phyloP scores from a whole-genome alignment of 441 rosid genomes.

The Eruca vesicaria region DNA sequence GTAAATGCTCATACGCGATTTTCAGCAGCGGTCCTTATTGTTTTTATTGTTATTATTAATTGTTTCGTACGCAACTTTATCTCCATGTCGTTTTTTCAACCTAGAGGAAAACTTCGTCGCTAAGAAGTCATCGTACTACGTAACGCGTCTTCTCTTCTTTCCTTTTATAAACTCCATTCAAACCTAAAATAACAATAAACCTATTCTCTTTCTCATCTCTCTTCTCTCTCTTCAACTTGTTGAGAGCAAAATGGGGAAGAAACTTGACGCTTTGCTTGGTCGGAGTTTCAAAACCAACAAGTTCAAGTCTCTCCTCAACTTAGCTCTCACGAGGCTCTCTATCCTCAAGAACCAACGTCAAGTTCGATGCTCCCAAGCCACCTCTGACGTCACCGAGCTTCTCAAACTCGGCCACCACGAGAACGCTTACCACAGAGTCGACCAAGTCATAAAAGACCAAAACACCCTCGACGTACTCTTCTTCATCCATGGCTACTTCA shows the following conservation, averaged over 20 bases:
- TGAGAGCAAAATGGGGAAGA: conserved; percentile 61
- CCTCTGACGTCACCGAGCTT: conserved; percentile 77
- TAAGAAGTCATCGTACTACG: conserved; percentile 29
- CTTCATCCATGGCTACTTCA: conserved; percentile 65
- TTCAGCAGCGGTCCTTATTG: conserved; percentile 14
- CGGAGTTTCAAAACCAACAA: conserved; percentile 59
- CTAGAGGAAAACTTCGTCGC: conserved; percentile 24
- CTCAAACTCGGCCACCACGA: conserved; percentile 72
- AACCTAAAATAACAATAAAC: neutral
- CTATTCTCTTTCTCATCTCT: neutral
- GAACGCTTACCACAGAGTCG: conserved; percentile 84
- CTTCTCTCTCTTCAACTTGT: neutral
- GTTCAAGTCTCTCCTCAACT: conserved; percentile 53
- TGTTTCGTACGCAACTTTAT: neutral
- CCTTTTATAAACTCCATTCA: conserved; percentile 15
- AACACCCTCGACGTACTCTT: conserved; percentile 66
- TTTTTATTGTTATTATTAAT: neutral
- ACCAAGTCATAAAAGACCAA: conserved; percentile 72
- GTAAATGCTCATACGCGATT: neutral
- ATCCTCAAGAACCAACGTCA: conserved; percentile 78
- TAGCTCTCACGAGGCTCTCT: conserved; percentile 70
- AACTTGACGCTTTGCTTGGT: conserved; percentile 70
- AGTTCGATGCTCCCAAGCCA: conserved; percentile 54
- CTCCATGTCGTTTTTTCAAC: conserved; percentile 9
- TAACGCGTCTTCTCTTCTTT: conserved; percentile 27